Evolutionary conservation across 306 rosid genomes (phyloP), one percentile per base, ranked within the genome.

Genomic region (Sicyos edulis): DNA sequence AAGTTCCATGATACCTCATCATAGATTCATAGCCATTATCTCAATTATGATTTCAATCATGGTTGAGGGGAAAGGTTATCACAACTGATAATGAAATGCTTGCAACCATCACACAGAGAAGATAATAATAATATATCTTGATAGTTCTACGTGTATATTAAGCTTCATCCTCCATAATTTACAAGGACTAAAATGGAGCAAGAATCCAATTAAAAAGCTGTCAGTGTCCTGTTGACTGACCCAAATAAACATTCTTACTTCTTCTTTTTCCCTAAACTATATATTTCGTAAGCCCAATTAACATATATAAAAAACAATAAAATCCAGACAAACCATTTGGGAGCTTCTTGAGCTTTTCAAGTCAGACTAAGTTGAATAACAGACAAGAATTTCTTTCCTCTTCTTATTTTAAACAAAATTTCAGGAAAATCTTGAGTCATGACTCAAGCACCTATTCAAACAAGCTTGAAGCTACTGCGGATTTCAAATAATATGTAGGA

Each of bases 281-380:
- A 22, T 11, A 26, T 59, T 11, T 1, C 1, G 42, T 16, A 59
- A 59, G 65, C 65, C 42, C 65, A 11, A 6, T 5, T 24, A 22
- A 14, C 44, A 13, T 5, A 58, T 12, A 26, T 59, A 9, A 13
- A 26, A 9, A 26, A 26, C 34, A 59, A 13, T 59, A 7, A 12
- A 59, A 26, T 40, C 40, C 42, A 59, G 16, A 59, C 40, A 59
- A 24, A 59, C 19, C 10, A 56, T 21, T 56, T 21, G 21, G 7
- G 61, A 56, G 62, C 12, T 56, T 56, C 62, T 56, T 21, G 62
- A 56, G 26, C 62, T 56, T 20, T 56, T 20, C 24, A 56, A 56
- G 61, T 11, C 34, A 21, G 8, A 56, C 44, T 37, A 37, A 37
- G 44, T 37, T 37, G 7, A 5, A 14, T 56, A 56, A 56, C 26